Evolutionary conservation across 1,139 yeast species (phyloP).

Genomic region (Taphrina flavorubra): DNA sequence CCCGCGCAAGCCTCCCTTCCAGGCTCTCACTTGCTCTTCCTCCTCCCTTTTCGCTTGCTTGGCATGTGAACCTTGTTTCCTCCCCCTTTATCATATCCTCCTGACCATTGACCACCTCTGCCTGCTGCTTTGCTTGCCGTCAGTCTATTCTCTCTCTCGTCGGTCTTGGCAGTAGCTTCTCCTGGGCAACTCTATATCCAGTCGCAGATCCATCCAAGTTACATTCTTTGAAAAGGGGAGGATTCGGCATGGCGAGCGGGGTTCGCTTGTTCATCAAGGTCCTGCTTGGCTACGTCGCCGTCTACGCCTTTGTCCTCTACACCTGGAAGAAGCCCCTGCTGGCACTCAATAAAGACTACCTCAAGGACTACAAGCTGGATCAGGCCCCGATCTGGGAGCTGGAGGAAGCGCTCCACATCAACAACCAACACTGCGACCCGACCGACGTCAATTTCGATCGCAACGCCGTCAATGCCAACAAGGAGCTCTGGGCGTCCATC

Average conservation of each 20-base stretch:
- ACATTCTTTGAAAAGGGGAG: too few species aligned
- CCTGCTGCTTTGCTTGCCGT: too few species aligned
- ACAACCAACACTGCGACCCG: conserved; percentile 11
- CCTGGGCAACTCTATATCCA: neutral
- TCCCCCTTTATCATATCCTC: too few species aligned
- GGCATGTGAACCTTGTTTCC: too few species aligned
- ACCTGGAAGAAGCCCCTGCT: conserved; percentile 24
- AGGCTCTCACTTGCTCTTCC: too few species aligned
- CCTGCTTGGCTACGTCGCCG: conserved; percentile 3
- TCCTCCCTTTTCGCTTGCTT: too few species aligned
- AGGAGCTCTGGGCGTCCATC: conserved; percentile 6
- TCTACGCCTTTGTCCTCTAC: conserved; percentile 16
- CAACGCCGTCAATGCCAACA: conserved; percentile 14
- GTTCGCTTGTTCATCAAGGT: conserved; percentile 1
- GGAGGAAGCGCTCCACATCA: conserved; percentile 16
- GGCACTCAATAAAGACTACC: conserved; percentile 11
- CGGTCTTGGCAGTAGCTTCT: too few species aligned
- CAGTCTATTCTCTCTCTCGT: too few species aligned
- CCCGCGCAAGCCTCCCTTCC: too few species aligned
- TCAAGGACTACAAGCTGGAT: neutral
- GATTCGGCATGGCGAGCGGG: conserved; percentile 5
- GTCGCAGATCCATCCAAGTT: neutral
- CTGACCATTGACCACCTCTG: too few species aligned
- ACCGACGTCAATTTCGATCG: conserved; percentile 8
- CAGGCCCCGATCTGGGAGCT: conserved; percentile 19